Percentiles rank a stretch among this genome's conserved stretches.
Conservation (phyloP, 2,329 filamentous ascomycete species). For the Ceratocystis albifundus region DNA sequence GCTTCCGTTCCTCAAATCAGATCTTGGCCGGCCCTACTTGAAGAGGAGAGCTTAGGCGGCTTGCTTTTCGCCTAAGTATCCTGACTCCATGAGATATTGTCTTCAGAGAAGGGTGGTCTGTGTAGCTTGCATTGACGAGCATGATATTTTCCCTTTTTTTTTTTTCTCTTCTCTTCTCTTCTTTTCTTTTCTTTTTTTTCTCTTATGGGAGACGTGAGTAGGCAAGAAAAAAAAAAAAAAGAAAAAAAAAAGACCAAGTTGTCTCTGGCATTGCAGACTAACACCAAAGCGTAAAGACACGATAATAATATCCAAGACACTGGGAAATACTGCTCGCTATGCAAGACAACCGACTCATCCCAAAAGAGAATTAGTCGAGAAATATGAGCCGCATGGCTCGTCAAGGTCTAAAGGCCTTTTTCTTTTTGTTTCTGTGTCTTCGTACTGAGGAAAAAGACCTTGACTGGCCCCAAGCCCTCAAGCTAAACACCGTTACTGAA, state of each 20-base stretch:
- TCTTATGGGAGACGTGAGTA: neutral
- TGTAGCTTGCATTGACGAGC: neutral
- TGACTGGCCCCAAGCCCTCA: neutral
- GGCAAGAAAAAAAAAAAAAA: neutral
- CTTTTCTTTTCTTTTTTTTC: neutral
- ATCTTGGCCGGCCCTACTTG: neutral
- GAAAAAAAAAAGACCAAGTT: neutral
- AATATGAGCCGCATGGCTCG: neutral
- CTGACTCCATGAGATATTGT: neutral
- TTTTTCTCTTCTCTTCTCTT: neutral
- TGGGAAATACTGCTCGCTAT: constrained; percentile 7
- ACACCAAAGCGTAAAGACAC: neutral
- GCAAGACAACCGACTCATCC: neutral
- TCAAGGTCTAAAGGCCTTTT: neutral
- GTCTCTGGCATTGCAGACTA: neutral
- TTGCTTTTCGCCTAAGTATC: constrained; percentile 6
- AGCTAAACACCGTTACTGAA: neutral
- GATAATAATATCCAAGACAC: neutral
- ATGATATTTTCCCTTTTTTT: neutral
- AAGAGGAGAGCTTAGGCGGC: constrained; percentile 3
- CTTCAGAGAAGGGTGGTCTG: neutral
- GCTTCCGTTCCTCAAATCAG: constrained; percentile 9
- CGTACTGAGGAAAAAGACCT: neutral
- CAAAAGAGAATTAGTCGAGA: constrained; percentile 5
- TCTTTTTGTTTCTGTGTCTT: neutral